These are phyloP conservation scores for Malania oleifera DNA, from an alignment of 164 flowering plant genomes.

Conservation along the genomic window DNA sequence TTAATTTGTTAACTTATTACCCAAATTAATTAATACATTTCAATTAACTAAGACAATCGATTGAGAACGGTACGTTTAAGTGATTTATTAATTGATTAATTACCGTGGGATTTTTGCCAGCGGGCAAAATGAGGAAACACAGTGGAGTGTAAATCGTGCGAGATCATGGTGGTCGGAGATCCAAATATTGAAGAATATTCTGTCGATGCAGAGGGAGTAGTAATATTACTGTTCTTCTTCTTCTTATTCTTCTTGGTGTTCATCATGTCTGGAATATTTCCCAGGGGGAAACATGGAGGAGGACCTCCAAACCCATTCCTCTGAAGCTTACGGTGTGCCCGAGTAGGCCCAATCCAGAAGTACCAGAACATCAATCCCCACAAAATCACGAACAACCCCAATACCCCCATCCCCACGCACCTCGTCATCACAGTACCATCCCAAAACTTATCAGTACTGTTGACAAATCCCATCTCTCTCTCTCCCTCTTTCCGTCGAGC, in stretches of 20 bases:
- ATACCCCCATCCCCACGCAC: constrained; percentile 13
- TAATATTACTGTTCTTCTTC: constrained; percentile 3
- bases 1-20: background rate
- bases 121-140: constrained; percentile 65
- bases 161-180: constrained; percentile 12
- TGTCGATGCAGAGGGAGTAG: background rate
- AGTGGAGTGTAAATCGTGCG: constrained; percentile 65
- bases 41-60: too few relatives aligned
- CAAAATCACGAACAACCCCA: constrained; percentile 15
- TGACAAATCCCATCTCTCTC: constrained; percentile 23
- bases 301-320: constrained; percentile 67
- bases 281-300: constrained; percentile 77
- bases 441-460: constrained; percentile 8
- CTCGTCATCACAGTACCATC: too few relatives aligned
- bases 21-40: background rate
- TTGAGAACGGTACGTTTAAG: too few relatives aligned
- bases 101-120: constrained; percentile 71
- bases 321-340: constrained; percentile 31
- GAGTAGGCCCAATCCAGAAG: constrained; percentile 50
- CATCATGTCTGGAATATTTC: constrained; percentile 57
- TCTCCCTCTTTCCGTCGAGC: background rate
- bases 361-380: constrained; percentile 16
- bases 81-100: background rate
- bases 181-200: background rate
- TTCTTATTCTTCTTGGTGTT: constrained; percentile 8